Evolutionary conservation across 2,329 filamentous ascomycete species (phyloP), one percentile per base, ranked within the genome.

Genomic region (Neoscytalidium dimidiatum): DNA sequence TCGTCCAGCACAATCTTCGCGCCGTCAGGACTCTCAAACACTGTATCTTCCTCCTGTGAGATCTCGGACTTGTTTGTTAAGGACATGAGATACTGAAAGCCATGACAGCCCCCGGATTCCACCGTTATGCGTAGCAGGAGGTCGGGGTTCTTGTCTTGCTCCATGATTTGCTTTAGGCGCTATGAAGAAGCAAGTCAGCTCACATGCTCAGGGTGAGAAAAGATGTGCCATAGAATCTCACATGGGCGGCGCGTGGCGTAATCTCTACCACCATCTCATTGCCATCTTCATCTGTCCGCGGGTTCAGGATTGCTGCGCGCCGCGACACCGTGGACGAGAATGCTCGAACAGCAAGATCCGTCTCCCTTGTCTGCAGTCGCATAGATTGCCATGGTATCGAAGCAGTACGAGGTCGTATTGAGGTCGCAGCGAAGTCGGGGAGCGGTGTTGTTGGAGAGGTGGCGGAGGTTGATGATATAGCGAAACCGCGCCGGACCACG

Each of bases 21-120:
- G 17, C 75, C 75, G 33, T 78, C 74, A 14, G 88, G 80, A 53
- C 89, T 92, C 68, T 92, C 87, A 71, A 98, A 97, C 26, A 98
- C 84, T 0, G 91, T 95, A 74, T 99, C 95, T 71, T 98, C 95
- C 21, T 69, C 67, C 28, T 85, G 74, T 58, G 86, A 83, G 17
- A 90, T 79, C 62, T 87, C 84, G 17, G 79, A 79, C 11, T 77
- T 77, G 19, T 81, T 87, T 2, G 92, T 90, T 3, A 98, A 84
- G 17, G 89, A 92, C 92, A 99, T 97, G 52, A 96, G 82, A 75
- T 99, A 99, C 77, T 99, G 95, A 78, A 99, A 99, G 57, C 95
- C 95, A 79, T 99, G 95, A 77, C 95, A 99, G 64, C 95, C 95
- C 68, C 95, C 95, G 64, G 90, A 92, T 74, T 96, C 93, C 66